A percentile compares a stretch with the other conserved stretches of the same genome.
These are phyloP conservation scores for Rubroboletus pulcherrimus DNA, from an alignment of 768 basidiomycete species.

Conservation along the genomic window DNA sequence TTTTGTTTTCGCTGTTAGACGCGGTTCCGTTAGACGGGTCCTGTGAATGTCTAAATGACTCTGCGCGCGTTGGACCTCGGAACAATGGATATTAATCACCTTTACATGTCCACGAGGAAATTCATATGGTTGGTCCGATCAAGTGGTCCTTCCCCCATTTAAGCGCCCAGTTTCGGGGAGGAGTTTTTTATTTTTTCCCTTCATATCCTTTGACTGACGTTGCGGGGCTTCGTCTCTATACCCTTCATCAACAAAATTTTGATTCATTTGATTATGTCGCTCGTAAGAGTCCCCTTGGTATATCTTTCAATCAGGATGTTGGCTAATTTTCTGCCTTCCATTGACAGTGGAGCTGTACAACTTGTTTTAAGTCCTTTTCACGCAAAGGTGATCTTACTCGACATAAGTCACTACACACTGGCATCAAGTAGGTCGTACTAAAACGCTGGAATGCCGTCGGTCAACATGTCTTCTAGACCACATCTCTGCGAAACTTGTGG, in stretches of 20 bases:
- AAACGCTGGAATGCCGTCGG: neutral
- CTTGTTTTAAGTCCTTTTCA: slow-evolving; percentile 48
- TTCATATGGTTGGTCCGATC: slow-evolving; percentile 8
- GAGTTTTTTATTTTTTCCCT: slow-evolving; percentile 4
- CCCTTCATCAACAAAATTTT: slow-evolving; percentile 15
- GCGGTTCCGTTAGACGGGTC: slow-evolving; percentile 4
- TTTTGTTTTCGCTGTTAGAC: slow-evolving; percentile 23
- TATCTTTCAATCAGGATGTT: neutral
- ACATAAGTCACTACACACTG: slow-evolving; percentile 49
- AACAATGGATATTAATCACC: slow-evolving; percentile 23
- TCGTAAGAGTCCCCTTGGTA: slow-evolving; percentile 10
- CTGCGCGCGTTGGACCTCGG: neutral
- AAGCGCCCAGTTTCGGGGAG: slow-evolving; percentile 9
- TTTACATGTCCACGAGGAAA: slow-evolving; percentile 8
- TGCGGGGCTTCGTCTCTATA: slow-evolving; percentile 44
- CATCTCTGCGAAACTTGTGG: slow-evolving; percentile 49
- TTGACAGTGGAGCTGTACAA: slow-evolving; percentile 37
- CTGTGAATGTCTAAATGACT: slow-evolving; percentile 3
- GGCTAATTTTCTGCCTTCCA: neutral
- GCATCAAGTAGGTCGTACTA: slow-evolving; percentile 40
- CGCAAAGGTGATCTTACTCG: slow-evolving; percentile 61
- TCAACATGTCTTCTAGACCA: slow-evolving; percentile 37
- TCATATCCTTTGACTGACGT: slow-evolving; percentile 31
- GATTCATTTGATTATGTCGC: slow-evolving; percentile 18
- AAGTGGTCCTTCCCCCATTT: slow-evolving; percentile 12